Conservation (phyloP, 352 stramenopile species). For the Phytophthora pseudosyringae region DNA sequence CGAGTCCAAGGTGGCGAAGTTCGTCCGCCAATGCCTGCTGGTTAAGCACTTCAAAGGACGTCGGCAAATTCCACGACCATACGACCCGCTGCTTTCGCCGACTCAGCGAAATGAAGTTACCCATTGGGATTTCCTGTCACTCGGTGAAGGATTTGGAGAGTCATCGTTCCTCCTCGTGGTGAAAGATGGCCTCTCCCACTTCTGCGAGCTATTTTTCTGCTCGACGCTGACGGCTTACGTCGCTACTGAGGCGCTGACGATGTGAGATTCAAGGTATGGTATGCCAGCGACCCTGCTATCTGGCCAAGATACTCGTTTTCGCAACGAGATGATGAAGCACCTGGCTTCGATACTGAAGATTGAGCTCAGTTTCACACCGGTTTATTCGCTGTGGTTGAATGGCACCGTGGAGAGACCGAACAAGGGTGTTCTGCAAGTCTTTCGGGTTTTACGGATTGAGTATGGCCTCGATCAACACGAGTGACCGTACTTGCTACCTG, state of each 20-base stretch:
- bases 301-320: not conserved
- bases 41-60: not conserved
- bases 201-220: conserved; percentile 3
- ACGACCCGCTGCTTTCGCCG: not conserved
- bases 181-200: conserved; percentile 15
- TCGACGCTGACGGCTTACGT: not conserved
- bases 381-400: not conserved
- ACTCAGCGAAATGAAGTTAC: not conserved
- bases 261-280: conserved; percentile 1
- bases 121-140: not conserved
- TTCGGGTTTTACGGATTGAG: not conserved
- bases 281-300: not conserved
- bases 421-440: not conserved
- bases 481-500: no score
- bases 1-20: not conserved
- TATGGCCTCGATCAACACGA: not conserved
- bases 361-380: not conserved
- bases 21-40: not conserved
- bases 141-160: not conserved
- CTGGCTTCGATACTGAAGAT: not conserved
- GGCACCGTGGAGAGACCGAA: not conserved
- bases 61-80: not conserved
- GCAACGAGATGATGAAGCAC: not conserved
- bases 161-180: conserved; percentile 23
- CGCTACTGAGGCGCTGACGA: conserved; percentile 2